Evolutionary conservation across 1,284 basidiomycete species (phyloP), one percentile per base, ranked within the genome.

Genomic region (Austroboletus sp.): DNA sequence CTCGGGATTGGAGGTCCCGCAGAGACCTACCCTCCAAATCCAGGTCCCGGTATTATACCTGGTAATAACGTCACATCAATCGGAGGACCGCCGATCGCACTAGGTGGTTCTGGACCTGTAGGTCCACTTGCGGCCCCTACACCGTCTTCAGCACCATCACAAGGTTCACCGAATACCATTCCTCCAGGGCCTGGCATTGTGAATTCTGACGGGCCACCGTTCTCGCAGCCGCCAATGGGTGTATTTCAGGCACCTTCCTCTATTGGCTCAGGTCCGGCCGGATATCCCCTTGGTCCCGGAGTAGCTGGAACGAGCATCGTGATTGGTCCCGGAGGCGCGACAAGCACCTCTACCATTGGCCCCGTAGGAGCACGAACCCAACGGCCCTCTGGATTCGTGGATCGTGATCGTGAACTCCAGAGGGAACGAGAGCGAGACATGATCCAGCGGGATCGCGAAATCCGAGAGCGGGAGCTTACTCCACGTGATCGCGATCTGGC

Each of bases 181-280:
- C 29, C 19, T n/a, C 37, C 52, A 29, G 55, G 44, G 6, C 42
- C 50, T 32, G 40, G 55, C 13, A 41, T 48, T 6, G 9, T 40
- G 9, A 57, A 49, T 35, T 9, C 17, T 9, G 60, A 66, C 4
- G 48, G 54, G 7, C 36, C 48, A 17, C 34, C 50, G 7, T 58
- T 60, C 32, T 48, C 60, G 12, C 57, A 63, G 33, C 57, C 64
- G 2, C 39, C 63, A 3, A 60, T 66, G 61, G 64, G 58, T n/a
- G 43, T 61, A n/a, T 62, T 60, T 31, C 58, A 60, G 27, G 58
- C 56, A 13, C 60, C 58, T 6, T 48, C 57, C 17, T 46, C 60
- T 12, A 41, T 61, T 19, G 56, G 47, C 29, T 31, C 53, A 25
- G 50, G 62, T 15, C 36, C 42, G n/a, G 33, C 47, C 12, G 50